Base-by-base conservation (phyloP, 129 eudicot genomes). In the Flaveria robusta region DNA sequence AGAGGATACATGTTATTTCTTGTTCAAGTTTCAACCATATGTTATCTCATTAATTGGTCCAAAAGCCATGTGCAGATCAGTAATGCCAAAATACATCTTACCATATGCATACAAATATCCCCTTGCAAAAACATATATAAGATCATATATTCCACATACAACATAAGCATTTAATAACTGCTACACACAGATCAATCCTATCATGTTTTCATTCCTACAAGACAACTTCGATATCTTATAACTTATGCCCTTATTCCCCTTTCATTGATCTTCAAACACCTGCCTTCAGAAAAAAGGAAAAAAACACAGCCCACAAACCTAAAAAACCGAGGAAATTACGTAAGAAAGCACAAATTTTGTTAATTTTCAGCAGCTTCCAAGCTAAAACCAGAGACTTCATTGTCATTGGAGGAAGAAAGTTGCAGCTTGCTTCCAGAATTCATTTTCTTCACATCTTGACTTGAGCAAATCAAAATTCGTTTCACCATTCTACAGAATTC, bases 391-490 rank as follows among this genome's bases (percentile, higher is more conserved):
- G 87, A 70, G 74, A 54, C 85, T 65, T 87, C 90, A 43, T 79
- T 82, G 39, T 86, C 82, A 19, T 75, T 15, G 75, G 79, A 78
- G 29, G 78, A 70, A 81, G 81, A 76, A 63, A 52, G 67, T 39
- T 86, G 89, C 24, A 88, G 85, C 76, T 83, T 85, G 83, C 79
- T 85, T 85, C 88, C 92, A 56, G 79, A 77, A 23, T 84, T 89
- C 91, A 89, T 83, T 80, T 84, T 92, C 87, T 92, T 89, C 75
- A 86, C 88, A 29, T 92, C 93, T 81, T 88, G 96, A 83, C 93
- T 89, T 10, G 82, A 89, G 47, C 93, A 89, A 5, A 92, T 89
- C 58, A 84, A 77, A 45, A 92, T 89, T 63, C 88, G 84, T 70
- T 82, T 80, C 41, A 83, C 97, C 93, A 87, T 89, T 72, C 76